Conservation (phyloP, 1,284 basidiomycete genomes). For the Cutaneotrichosporon sp. region DNA sequence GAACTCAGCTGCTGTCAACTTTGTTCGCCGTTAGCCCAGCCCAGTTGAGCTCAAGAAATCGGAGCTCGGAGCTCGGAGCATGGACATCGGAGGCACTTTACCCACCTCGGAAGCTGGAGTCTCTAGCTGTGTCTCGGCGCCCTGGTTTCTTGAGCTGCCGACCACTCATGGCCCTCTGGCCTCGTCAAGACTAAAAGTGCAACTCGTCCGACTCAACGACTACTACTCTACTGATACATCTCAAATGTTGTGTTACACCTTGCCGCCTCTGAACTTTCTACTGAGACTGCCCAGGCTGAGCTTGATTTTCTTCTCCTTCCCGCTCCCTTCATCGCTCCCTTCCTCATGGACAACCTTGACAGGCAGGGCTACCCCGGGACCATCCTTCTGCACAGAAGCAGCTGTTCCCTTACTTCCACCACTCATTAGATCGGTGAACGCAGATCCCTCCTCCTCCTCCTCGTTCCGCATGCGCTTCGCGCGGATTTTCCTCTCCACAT, state of each 20-base stretch:
- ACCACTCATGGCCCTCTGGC: no score
- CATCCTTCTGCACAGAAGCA: slow-evolving; percentile 14
- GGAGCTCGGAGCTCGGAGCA: no score
- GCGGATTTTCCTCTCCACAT: slow-evolving; percentile 52
- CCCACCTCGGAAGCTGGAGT: no score
- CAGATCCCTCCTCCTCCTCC: slow-evolving; percentile 61
- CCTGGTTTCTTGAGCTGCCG: no score
- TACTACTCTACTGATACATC: not conserved
- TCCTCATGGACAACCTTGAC: slow-evolving; percentile 1
- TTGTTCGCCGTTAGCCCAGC: no score
- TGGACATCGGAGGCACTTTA: no score
- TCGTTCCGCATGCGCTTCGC: slow-evolving; percentile 66
- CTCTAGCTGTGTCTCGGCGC: no score
- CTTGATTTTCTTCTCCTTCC: slow-evolving; percentile 35
- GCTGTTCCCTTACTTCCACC: not conserved
- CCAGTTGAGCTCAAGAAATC: no score
- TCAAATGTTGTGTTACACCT: slow-evolving; percentile 4
- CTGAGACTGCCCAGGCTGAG: slow-evolving; percentile 27
- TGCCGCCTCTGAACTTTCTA: slow-evolving; percentile 21
- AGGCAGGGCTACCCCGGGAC: not conserved
- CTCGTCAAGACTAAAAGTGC: no score
- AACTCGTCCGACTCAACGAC: no score
- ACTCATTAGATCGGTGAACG: slow-evolving; percentile 14
- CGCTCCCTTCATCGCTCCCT: not conserved
- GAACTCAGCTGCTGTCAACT: no score